phyloP scores from a whole-genome alignment of 306 rosid species.

The Nissolia schottii region DNA sequence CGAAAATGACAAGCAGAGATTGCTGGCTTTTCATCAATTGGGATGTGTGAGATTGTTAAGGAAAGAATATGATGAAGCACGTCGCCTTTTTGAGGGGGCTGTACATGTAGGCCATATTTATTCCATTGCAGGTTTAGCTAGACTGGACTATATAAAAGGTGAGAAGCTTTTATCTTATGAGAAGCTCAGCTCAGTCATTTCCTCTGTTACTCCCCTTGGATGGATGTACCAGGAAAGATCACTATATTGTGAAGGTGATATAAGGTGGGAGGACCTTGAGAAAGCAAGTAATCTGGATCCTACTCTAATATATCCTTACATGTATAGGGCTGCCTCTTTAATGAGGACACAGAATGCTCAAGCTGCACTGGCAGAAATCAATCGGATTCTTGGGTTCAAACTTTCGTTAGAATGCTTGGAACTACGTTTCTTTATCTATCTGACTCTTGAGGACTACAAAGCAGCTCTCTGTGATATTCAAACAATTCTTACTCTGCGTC shows the following conservation, averaged over 20 bases:
- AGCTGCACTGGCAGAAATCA: conserved; percentile 80
- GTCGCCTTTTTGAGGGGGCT: conserved; percentile 65
- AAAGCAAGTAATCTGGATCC: conserved; percentile 84
- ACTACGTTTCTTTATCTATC: conserved; percentile 74
- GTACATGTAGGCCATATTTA: conserved; percentile 73
- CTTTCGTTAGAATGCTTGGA: conserved; percentile 93
- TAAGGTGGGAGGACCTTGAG: conserved; percentile 73
- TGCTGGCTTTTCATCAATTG: conserved; percentile 69
- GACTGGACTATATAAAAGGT: conserved; percentile 60
- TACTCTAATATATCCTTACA: conserved; percentile 83
- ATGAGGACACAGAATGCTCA: conserved; percentile 71
- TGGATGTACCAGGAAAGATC: conserved; percentile 97
- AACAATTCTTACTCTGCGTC: conserved; percentile 76
- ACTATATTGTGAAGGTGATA: conserved; percentile 64
- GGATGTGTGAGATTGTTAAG: conserved; percentile 73
- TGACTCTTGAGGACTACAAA: conserved; percentile 76
- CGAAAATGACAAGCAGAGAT: conserved; percentile 67
- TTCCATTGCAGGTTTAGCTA: conserved; percentile 73
- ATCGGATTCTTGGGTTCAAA: conserved; percentile 83
- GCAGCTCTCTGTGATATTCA: conserved; percentile 89
- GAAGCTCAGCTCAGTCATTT: conserved; percentile 61
- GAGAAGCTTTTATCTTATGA: conserved; percentile 65
- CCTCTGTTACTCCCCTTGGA: conserved; percentile 61
- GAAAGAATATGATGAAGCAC: conserved; percentile 76
- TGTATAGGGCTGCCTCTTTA: conserved; percentile 71